phyloP scores from a whole-genome alignment of 2,329 filamentous ascomycete genomes.

The Coleophoma eucalyptorum region DNA sequence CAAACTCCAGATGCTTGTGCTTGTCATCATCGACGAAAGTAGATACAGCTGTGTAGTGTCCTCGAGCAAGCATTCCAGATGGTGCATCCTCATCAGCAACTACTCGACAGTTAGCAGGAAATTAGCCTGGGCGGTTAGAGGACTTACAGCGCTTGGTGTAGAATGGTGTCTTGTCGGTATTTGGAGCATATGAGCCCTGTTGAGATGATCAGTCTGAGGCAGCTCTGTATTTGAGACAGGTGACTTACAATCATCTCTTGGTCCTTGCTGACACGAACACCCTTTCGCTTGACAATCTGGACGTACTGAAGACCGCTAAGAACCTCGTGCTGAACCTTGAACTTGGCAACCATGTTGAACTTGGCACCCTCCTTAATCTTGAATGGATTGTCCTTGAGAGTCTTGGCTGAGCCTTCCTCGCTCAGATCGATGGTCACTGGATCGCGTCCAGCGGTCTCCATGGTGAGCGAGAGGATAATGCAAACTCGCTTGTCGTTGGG shows the following conservation, averaged over 20 bases:
- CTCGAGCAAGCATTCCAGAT: slow-evolving; percentile 83
- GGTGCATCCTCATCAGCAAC: slow-evolving; percentile 92
- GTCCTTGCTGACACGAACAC: slow-evolving; percentile 83
- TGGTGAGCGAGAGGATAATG: slow-evolving; percentile 86
- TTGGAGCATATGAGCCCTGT: slow-evolving; percentile 89
- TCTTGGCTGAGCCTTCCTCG: slow-evolving; percentile 65
- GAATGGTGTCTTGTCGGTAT: slow-evolving; percentile 78
- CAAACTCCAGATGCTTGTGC: slow-evolving; percentile 83
- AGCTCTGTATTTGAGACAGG: background rate
- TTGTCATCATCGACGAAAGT: slow-evolving; percentile 96
- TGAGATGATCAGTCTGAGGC: slow-evolving; percentile 8
- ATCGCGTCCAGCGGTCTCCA: slow-evolving; percentile 77
- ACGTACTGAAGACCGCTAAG: slow-evolving; percentile 94
- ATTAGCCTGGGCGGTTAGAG: background rate
- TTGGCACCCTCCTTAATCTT: slow-evolving; percentile 93
- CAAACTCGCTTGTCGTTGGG: slow-evolving; percentile 83
- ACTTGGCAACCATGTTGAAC: slow-evolving; percentile 92
- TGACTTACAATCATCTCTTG: slow-evolving; percentile 91
- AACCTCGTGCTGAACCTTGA: slow-evolving; percentile 96
- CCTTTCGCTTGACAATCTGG: slow-evolving; percentile 88
- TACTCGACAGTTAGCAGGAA: slow-evolving; percentile 30
- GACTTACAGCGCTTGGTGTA: slow-evolving; percentile 90
- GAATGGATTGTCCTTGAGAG: slow-evolving; percentile 89
- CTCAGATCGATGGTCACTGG: slow-evolving; percentile 90
- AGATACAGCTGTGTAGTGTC: slow-evolving; percentile 84